Conservation (phyloP, 208 protist species). For the Leishmania amazonensis region DNA sequence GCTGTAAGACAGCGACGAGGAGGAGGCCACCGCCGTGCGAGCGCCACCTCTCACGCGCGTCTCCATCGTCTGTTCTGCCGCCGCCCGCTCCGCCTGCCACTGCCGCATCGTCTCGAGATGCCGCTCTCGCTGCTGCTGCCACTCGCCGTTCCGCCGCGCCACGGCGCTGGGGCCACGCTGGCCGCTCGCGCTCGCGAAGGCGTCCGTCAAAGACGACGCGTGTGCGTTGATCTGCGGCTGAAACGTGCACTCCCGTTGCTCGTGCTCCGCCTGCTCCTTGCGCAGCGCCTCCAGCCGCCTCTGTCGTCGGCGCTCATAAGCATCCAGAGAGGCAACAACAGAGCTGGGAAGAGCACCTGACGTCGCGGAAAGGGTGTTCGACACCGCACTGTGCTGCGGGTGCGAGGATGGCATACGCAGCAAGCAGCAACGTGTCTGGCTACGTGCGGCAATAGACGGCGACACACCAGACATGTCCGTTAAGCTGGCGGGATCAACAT, state of each 20-base stretch:
- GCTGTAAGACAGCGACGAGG: background rate
- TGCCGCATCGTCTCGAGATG: constrained; percentile 41
- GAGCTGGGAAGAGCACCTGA: constrained; percentile 24
- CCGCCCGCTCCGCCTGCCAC: constrained; percentile 42
- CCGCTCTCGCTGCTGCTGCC: constrained; percentile 44
- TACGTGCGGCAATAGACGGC: background rate
- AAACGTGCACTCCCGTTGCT: constrained; percentile 65
- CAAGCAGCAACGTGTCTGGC: background rate
- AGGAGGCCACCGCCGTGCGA: background rate
- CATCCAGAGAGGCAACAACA: constrained; percentile 40
- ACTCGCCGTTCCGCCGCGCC: constrained; percentile 37
- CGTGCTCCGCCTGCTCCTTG: constrained; percentile 33
- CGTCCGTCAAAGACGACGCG: background rate
- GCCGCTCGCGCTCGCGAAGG: background rate
- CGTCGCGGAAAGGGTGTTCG: background rate
- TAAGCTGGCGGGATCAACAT: constrained; percentile 1
- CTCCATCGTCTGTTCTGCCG: constrained; percentile 12
- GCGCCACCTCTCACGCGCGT: constrained; percentile 17
- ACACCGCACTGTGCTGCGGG: background rate
- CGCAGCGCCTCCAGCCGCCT: constrained; percentile 40
- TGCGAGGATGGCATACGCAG: background rate
- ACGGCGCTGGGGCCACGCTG: constrained; percentile 26
- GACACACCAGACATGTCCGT: background rate
- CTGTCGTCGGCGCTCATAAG: constrained; percentile 50
- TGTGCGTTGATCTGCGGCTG: constrained; percentile 19